phyloP scores from a whole-genome alignment of 2,329 filamentous ascomycete genomes.

The Neopestalotiopsis sp. region DNA sequence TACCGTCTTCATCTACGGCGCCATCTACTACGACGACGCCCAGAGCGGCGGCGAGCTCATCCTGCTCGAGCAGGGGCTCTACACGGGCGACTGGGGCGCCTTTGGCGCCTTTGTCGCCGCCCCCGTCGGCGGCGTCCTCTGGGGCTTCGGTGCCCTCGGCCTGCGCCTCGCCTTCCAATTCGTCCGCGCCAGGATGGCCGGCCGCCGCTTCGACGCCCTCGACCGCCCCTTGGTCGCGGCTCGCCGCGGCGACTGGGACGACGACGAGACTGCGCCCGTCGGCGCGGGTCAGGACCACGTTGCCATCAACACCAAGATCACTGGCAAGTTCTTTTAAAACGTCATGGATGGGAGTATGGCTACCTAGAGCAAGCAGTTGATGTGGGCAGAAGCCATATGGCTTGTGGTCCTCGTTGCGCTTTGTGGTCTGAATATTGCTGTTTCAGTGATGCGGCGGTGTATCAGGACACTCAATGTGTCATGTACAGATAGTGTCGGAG shows the following conservation, averaged over 20 bases:
- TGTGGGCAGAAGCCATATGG: neutral
- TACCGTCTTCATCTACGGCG: constrained; percentile 80
- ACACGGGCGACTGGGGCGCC: constrained; percentile 78
- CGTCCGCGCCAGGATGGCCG: constrained; percentile 58
- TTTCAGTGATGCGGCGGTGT: neutral
- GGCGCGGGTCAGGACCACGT: constrained; percentile 36
- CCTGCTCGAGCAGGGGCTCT: constrained; percentile 74
- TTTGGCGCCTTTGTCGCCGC: constrained; percentile 86
- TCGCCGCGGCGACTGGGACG: constrained; percentile 23
- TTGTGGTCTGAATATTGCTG: neutral
- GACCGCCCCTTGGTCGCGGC: constrained; percentile 53
- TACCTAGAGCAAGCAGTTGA: neutral
- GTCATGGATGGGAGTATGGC: neutral
- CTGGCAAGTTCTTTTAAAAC: constrained; percentile 60
- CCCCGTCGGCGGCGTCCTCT: constrained; percentile 75
- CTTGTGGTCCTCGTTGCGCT: neutral
- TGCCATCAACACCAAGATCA: constrained; percentile 35
- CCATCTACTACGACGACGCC: constrained; percentile 76
- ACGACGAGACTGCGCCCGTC: constrained; percentile 31
- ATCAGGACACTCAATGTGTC: neutral
- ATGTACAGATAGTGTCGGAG: neutral
- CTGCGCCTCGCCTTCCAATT: constrained; percentile 66
- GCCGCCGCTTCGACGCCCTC: constrained; percentile 68
- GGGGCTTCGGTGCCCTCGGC: constrained; percentile 67
- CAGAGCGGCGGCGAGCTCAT: constrained; percentile 69